These are phyloP conservation scores for Torulaspora franciscae DNA, from an alignment of 805 yeast species.

Conservation along the genomic window DNA sequence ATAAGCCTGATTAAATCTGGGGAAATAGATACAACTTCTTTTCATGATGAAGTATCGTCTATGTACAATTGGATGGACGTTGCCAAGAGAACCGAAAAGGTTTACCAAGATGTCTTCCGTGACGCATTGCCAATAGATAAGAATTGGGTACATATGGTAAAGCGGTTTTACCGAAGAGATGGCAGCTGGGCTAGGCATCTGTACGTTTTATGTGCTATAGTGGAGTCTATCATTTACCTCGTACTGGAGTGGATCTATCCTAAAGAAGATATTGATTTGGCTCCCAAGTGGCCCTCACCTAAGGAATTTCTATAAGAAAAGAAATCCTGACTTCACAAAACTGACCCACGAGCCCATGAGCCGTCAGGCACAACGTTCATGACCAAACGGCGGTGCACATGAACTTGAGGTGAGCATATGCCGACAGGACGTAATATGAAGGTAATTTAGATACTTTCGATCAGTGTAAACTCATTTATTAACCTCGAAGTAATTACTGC, in stretches of 20 bases:
- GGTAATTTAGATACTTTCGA: no score
- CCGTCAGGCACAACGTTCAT: no score
- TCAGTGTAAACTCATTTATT: no score
- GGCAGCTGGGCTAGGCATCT: constrained; percentile 83
- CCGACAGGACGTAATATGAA: no score
- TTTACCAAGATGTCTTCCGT: constrained; percentile 50
- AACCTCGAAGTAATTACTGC: no score
- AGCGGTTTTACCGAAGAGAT: constrained; percentile 49
- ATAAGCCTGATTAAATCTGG: constrained; percentile 53
- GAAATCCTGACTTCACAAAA: not conserved
- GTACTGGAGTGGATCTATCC: constrained; percentile 73
- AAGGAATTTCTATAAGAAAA: not conserved
- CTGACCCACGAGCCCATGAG: no score
- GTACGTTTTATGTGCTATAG: constrained; percentile 72
- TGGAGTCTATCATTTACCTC: constrained; percentile 62
- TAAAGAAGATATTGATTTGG: constrained; percentile 60
- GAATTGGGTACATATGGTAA: constrained; percentile 54
- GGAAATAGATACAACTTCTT: constrained; percentile 61
- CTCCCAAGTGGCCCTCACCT: constrained; percentile 69
- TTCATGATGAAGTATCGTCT: constrained; percentile 68
- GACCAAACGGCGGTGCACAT: no score
- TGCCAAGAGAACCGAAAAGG: constrained; percentile 78
- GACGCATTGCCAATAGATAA: constrained; percentile 42
- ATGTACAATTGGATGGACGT: constrained; percentile 94
- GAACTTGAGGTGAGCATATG: no score